A percentile compares a stretch with the other conserved stretches of the same genome.
phyloP scores from a whole-genome alignment of 305 asterid genomes.

The Fraxinus albicans region DNA sequence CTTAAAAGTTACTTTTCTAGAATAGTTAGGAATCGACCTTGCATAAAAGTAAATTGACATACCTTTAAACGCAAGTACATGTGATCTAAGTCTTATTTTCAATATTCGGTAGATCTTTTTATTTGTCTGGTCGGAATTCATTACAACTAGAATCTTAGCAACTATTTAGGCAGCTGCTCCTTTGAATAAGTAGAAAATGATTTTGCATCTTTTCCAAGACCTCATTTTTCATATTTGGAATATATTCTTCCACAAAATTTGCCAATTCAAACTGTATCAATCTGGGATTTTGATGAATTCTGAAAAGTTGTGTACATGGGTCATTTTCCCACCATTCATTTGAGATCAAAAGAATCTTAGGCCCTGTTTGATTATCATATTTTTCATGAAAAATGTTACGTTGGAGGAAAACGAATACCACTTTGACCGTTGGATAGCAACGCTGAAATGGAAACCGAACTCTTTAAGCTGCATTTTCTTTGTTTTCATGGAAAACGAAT shows the following conservation, averaged over 20 bases:
- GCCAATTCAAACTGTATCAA: conserved; percentile 4
- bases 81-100: no score
- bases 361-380: no score
- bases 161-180: neutral
- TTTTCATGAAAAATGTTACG: no score
- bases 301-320: conserved; percentile 34
- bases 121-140: neutral
- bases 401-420: no score
- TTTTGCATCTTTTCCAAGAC: neutral
- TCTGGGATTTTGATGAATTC: conserved; percentile 28
- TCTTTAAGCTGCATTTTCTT: no score
- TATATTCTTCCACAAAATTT: conserved; percentile 19
- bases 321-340: conserved; percentile 51
- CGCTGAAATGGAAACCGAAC: no score
- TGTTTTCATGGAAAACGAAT: no score
- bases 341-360: conserved; percentile 46
- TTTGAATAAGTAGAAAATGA: no score
- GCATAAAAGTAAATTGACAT: neutral
- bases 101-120: neutral
- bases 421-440: no score
- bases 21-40: neutral
- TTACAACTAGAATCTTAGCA: neutral
- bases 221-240: conserved; percentile 29
- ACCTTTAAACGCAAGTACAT: no score
- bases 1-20: neutral